A percentile compares a stretch with the other conserved stretches of the same genome.
Evolutionary conservation across 2,329 filamentous ascomycete genomes (phyloP).

Genomic region (Plenodomus biglobosus): DNA sequence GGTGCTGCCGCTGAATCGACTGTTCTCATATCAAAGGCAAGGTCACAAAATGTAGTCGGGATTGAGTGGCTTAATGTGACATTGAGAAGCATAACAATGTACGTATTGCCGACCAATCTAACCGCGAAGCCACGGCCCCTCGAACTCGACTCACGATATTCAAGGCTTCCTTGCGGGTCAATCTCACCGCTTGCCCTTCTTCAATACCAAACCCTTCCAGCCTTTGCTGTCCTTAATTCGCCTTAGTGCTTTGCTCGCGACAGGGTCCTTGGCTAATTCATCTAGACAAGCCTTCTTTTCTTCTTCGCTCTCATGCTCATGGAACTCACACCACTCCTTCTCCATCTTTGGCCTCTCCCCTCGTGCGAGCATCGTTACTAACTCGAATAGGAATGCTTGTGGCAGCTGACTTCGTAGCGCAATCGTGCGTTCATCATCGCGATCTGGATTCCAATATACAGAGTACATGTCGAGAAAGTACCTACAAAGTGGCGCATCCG

Average conservation of each 20-base stretch:
- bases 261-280: constrained; percentile 32
- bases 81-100: too few species aligned
- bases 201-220: constrained; percentile 41
- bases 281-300: constrained; percentile 39
- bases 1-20: too few species aligned
- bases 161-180: too few species aligned
- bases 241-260: constrained; percentile 34
- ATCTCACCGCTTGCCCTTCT: constrained; percentile 39
- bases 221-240: constrained; percentile 40
- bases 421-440: constrained; percentile 35
- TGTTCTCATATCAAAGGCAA: too few species aligned
- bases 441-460: constrained; percentile 42
- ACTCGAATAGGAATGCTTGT: constrained; percentile 39
- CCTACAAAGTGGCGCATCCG: constrained; percentile 34
- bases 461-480: constrained; percentile 44
- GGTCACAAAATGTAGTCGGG: too few species aligned
- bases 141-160: too few species aligned
- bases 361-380: constrained; percentile 36
- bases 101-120: too few species aligned
- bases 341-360: constrained; percentile 41
- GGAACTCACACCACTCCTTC: constrained; percentile 43
- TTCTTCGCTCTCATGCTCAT: constrained; percentile 39
- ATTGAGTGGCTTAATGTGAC: too few species aligned
- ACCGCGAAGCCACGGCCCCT: too few species aligned
- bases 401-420: constrained; percentile 37